A percentile compares a stretch with the other conserved stretches of the same genome.
These are phyloP conservation scores for Prunus mira DNA, from an alignment of 306 rosid genomes.

Conservation along the genomic window DNA sequence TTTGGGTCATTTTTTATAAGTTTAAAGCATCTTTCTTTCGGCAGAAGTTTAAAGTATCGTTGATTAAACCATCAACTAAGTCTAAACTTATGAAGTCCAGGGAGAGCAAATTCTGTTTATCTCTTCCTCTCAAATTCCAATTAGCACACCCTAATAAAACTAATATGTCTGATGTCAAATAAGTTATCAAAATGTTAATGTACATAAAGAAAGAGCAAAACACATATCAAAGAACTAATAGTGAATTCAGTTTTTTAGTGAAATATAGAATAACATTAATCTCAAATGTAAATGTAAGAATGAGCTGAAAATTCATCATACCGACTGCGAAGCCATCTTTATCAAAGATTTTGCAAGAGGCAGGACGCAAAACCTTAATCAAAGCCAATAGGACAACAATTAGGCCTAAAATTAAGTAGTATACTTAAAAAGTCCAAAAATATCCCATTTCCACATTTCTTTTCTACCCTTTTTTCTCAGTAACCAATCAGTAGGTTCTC, in stretches of 20 bases:
- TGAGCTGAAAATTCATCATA: slow-evolving; percentile 28
- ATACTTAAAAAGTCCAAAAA: neutral
- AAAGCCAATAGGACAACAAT: neutral
- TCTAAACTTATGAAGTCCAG: neutral
- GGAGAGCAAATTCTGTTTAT: neutral
- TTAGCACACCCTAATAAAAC: neutral
- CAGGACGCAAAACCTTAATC: slow-evolving; percentile 67
- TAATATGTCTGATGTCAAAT: neutral
- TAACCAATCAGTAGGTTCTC: neutral
- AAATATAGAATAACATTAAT: neutral
- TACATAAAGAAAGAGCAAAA: neutral
- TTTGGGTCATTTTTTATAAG: neutral
- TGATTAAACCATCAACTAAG: neutral
- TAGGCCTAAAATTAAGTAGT: neutral
- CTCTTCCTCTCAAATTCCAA: neutral
- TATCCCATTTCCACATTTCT: neutral
- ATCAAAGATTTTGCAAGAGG: slow-evolving; percentile 62
- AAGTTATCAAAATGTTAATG: neutral
- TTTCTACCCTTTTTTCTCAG: neutral
- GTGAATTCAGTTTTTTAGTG: too few species aligned
- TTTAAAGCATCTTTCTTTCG: neutral
- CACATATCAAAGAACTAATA: neutral
- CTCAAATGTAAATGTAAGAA: neutral
- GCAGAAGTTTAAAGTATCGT: neutral
- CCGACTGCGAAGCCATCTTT: slow-evolving; percentile 61